These are phyloP conservation scores for Colletotrichum lindemuthianum DNA, from an alignment of 2,329 filamentous ascomycete species.

Conservation along the genomic window DNA sequence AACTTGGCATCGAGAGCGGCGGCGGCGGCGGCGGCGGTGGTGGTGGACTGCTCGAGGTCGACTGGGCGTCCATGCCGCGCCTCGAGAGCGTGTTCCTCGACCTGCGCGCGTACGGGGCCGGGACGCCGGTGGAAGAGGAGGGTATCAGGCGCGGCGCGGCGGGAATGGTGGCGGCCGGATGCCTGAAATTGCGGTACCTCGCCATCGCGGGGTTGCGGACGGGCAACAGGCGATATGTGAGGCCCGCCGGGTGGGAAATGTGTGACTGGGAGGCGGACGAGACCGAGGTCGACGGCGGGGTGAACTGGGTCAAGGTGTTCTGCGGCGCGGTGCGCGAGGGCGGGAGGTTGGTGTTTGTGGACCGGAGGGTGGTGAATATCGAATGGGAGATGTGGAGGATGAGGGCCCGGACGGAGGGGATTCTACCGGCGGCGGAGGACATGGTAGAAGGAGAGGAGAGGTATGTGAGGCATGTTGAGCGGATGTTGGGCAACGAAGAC, in stretches of 20 bases:
- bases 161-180: slow-evolving; percentile 9
- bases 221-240: not conserved
- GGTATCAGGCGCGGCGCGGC: slow-evolving; percentile 19
- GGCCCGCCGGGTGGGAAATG: not conserved
- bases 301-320: slow-evolving; percentile 35
- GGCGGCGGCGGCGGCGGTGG: not conserved
- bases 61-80: slow-evolving; percentile 21
- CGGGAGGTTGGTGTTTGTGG: slow-evolving; percentile 28
- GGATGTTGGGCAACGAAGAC: not conserved
- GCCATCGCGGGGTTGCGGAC: slow-evolving; percentile 23
- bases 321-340: slow-evolving; percentile 24
- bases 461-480: slow-evolving; percentile 23
- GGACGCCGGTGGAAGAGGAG: not conserved
- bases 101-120: slow-evolving; percentile 20
- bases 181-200: slow-evolving; percentile 20
- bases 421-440: slow-evolving; percentile 5
- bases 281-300: slow-evolving; percentile 2
- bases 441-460: not conserved
- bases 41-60: not conserved
- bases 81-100: slow-evolving; percentile 32
- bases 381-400: slow-evolving; percentile 23
- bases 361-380: slow-evolving; percentile 12
- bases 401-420: slow-evolving; percentile 9
- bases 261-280: slow-evolving; percentile 22
- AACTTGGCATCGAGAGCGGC: not conserved